Base-by-base conservation (phyloP, 192 early-diverging fungal genomes). In the Umbelopsis sp. region DNA sequence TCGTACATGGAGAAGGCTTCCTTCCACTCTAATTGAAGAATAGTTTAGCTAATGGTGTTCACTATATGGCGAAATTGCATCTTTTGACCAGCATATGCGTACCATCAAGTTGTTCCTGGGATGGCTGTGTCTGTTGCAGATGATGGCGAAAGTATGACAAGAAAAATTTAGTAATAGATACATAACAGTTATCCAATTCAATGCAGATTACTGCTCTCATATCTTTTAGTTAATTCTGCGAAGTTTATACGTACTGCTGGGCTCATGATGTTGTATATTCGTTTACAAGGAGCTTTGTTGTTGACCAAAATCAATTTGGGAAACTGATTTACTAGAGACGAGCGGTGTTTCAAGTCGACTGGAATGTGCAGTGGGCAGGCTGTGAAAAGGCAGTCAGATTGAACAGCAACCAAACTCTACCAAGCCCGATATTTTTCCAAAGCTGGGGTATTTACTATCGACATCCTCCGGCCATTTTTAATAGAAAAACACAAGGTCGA, bases 1-100 rank as follows among this genome's bases (percentile, higher is more conserved):
- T 94, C 92, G 74, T 89, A 94, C 43, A 94, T 83, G 45, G 88
- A 89, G 76, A 94, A 94, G 20, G 89, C 90, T 75, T 93, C 91
- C 82, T 90, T 89, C 84, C 87, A 94, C 70, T 91, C 91, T 89
- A 74, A 45, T 65, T 45, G 38, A 44, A 71, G 0, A 34, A 22
- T 6, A 66, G 12, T 41, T 59, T 52, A 43, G 68, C 22, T 20
- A 50, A n/a, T 14, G 38, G 44, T 41, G 4, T 41, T 52, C 54
- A 16, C 43, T 9, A 22, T 36, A 49, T n/a, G 24, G 26, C 52
- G n/a, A 38, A 44, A 45, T 14, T 38, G 0, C 8, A n/a, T 34
- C n/a, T n/a, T 22, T 7, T 24, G 16, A 7, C 3, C 68, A 49
- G 47, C 47, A 1, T 17, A 44, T 44, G 43, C 62, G 21, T 74